Evolutionary conservation across 108 stramenopile genomes (phyloP).

Genomic region (Nannochloropsis salina): DNA sequence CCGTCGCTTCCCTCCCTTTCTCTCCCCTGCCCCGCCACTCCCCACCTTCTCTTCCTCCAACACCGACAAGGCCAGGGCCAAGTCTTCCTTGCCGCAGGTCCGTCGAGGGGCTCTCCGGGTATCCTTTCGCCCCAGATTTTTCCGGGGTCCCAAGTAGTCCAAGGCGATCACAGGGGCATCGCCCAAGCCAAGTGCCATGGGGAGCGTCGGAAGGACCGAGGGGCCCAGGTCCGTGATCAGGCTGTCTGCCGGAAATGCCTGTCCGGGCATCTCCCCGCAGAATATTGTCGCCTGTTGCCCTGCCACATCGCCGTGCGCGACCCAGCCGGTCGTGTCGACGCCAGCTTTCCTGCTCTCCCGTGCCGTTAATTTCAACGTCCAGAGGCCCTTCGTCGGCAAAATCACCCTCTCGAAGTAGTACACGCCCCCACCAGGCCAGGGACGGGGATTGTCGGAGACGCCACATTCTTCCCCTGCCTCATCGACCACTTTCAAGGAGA

Average conservation of each 20-base stretch:
- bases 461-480: not conserved
- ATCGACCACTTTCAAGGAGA: not conserved
- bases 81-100: not conserved
- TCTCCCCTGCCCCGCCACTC: not conserved
- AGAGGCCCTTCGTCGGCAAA: not conserved
- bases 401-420: conserved; percentile 6
- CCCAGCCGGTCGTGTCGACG: too few species aligned
- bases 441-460: not conserved
- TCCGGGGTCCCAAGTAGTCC: not conserved
- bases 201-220: not conserved
- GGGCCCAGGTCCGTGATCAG: too few species aligned
- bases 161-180: conserved; percentile 8
- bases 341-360: not conserved
- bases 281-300: not conserved
- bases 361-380: not conserved
- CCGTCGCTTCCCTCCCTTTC: not conserved
- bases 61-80: not conserved
- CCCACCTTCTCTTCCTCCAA: not conserved
- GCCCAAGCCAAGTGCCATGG: not conserved
- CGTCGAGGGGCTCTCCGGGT: not conserved
- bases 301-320: not conserved
- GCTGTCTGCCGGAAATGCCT: not conserved
- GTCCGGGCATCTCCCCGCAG: not conserved
- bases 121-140: not conserved
- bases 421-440: not conserved